Conservation (phyloP, 2,329 filamentous ascomycete species). For the Phaeosphaeria sp. region DNA sequence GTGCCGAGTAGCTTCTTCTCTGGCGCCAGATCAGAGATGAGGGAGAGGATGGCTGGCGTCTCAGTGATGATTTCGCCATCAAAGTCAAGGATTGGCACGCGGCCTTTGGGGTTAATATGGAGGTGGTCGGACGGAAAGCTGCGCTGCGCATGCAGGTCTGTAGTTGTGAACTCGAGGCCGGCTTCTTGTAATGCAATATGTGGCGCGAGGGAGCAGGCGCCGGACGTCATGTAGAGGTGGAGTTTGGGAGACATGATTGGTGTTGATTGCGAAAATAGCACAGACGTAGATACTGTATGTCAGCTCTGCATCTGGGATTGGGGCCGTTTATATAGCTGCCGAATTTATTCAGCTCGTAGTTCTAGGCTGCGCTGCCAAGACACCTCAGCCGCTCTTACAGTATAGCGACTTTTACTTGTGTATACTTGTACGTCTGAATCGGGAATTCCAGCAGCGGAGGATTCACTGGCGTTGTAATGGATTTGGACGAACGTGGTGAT, state of each 20-base stretch:
- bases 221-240: slow-evolving; percentile 21
- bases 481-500: background rate
- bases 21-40: slow-evolving; percentile 21
- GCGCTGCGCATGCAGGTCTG: slow-evolving; percentile 7
- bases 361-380: background rate
- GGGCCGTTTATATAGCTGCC: background rate
- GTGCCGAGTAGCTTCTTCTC: slow-evolving; percentile 21
- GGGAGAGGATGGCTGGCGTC: slow-evolving; percentile 21
- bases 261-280: background rate
- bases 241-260: slow-evolving; percentile 19
- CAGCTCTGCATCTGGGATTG: background rate
- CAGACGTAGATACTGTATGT: background rate
- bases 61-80: slow-evolving; percentile 30
- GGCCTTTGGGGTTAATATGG: slow-evolving; percentile 27
- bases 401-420: too few species aligned
- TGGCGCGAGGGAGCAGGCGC: slow-evolving; percentile 21
- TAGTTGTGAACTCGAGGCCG: slow-evolving; percentile 14
- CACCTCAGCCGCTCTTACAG: background rate
- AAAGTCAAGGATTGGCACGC: slow-evolving; percentile 25
- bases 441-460: too few species aligned
- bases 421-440: too few species aligned
- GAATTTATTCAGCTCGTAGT: background rate
- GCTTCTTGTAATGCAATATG: slow-evolving; percentile 29
- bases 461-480: background rate
- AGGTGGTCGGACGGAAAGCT: slow-evolving; percentile 17